Base-by-base conservation (phyloP, 2,329 filamentous ascomycete genomes). In the Grosmannia penicillata region DNA sequence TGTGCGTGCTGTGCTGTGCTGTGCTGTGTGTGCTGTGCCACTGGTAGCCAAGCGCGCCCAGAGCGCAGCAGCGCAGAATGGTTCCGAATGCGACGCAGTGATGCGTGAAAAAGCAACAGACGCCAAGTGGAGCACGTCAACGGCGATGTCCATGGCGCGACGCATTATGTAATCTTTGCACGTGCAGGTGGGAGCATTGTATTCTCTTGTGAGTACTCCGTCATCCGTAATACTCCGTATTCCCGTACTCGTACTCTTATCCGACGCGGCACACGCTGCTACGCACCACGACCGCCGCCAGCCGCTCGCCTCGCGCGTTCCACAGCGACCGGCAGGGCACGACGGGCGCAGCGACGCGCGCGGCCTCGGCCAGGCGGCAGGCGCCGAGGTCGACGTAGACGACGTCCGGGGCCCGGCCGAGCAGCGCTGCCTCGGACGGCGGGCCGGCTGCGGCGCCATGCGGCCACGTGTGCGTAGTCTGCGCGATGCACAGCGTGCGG, bases 271-370 rank as follows among this genome's bases (percentile, higher is more conserved):
- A 38, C 26, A 5, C 14, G 10, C 9, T 32, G 44, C 15, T 45
- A 56, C 25, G 19, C 8, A 61, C 48, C 15, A 48, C 48, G 19
- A 61, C 53, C n/a, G 49, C 53, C 18, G 47, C 52, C 19, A 67
- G 41, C 33, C 54, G 52, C 33, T 44, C 44, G 11, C 60, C 63
- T 8, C 43, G 24, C 1, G 41, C 45, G 44, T 59, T 53, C 63
- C 63, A 67, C 21, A 68, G 48, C 22, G 59, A 62, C 31, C 41
- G 47, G 32, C 62, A 67, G 5, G 62, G 62, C 21, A 67, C 52
- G 6, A 58, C 42, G 0, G 58, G 50, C 8, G 11, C 17, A 19
- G 11, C 24, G 6, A 15, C 17, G 33, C 11, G 17, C 19, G 38
- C n/a, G 4, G n/a, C 9, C 4, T 4, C 23, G 17, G 1, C 15